Conservation (phyloP, 352 stramenopile species). For the Globisporangium uncinulatum region DNA sequence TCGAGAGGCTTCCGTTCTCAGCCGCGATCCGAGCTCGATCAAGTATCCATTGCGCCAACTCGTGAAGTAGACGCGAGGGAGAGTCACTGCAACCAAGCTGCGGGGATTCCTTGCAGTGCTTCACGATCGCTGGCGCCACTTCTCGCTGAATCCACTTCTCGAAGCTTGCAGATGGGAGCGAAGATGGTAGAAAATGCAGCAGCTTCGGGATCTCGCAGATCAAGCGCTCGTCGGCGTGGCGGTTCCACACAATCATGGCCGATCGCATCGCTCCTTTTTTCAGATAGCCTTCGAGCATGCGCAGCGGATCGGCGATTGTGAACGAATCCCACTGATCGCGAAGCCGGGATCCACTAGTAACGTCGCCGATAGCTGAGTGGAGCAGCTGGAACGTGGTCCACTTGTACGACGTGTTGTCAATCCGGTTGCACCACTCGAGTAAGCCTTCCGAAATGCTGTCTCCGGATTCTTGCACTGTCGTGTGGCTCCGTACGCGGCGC, state of each 20-base stretch:
- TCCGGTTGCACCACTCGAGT: conserved; percentile 24
- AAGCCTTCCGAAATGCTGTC: not conserved
- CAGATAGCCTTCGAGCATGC: conserved; percentile 40
- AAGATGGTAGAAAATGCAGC: conserved; percentile 26
- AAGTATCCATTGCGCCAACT: conserved; percentile 28
- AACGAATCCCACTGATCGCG: conserved; percentile 31
- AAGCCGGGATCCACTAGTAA: conserved; percentile 4
- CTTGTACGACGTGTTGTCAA: conserved; percentile 36
- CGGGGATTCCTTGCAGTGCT: conserved; percentile 13
- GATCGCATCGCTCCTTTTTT: conserved; percentile 44
- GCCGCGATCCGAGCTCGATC: conserved; percentile 22
- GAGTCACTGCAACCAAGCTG: not conserved
- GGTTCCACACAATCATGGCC: conserved; percentile 47
- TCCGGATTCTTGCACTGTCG: not conserved
- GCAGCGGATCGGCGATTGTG: conserved; percentile 21
- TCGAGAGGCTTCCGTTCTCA: conserved; percentile 20
- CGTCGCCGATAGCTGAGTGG: conserved; percentile 14
- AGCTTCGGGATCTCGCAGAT: conserved; percentile 32
- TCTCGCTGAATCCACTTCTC: conserved; percentile 47
- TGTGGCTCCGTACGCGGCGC: conserved; percentile 3
- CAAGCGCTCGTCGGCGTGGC: conserved; percentile 30
- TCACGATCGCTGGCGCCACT: conserved; percentile 40
- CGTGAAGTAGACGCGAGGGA: conserved; percentile 11
- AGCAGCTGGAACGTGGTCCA: conserved; percentile 75
- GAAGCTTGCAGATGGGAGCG: conserved; percentile 40